Base-by-base conservation (phyloP, 2,329 filamentous ascomycete genomes). In the Talaromyces rugulosus region DNA sequence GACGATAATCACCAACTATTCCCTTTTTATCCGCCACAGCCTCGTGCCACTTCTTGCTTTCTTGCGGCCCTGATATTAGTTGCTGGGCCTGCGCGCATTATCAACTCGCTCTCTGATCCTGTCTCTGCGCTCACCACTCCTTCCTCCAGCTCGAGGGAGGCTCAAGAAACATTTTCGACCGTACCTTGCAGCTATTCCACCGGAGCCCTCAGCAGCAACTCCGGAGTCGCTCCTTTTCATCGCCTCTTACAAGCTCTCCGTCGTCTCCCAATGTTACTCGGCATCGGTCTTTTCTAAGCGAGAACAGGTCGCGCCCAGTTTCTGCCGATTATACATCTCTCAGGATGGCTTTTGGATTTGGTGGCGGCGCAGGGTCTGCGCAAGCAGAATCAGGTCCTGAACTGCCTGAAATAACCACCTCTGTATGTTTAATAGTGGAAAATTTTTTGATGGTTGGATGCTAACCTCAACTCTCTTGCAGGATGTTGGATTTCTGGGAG, bases 401-500 rank as follows among this genome's bases (percentile, higher is more conserved):
- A 70, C 82, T 96, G 60, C 82, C 87, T 67, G 88, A 92, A 66
- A 89, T 96, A 68, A 86, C 89, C 74, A 94, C 92, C 67, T 91
- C 96, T 82, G 90, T 92, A 78, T 66, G 69, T 68, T 33, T 42
- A 58, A 30, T 27, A 8, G 11, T 8, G 12, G 57, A n/a, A 34
- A 55, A 62, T 61, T 50, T 16, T 34, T 57, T 65, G 42, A 33
- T 28, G 11, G 47, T 47, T n/a, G 16, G 52, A 44, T 52, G 23
- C 42, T 62, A 57, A 60, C 31, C 18, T 30, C 1, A 23, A 5
- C 27, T 36, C 40, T 56, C 60, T 55, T 61, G n/a, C 63, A 85
- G 90, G 84, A 85, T 67, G 81, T 99, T 56, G 92, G 91, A 5
- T 98, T 99, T 77, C 85, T 89, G 67, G 86, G 90, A 58, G 79